Base-by-base conservation (phyloP, 208 protist species). In the Acanthamoeba castellanii region DNA sequence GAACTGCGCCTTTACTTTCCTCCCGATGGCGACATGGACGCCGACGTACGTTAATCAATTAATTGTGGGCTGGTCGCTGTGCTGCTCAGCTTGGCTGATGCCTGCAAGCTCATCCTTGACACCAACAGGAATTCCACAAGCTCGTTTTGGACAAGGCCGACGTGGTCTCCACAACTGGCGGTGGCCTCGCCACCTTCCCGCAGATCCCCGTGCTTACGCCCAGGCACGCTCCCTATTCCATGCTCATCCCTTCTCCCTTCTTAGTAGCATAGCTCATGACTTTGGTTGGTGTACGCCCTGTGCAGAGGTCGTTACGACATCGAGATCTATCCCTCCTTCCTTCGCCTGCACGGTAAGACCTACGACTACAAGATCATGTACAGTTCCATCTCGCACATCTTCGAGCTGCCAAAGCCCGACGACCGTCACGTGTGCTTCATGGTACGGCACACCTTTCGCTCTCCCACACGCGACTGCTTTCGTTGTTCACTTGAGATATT, bases 341-440 rank as follows among this genome's bases (percentile, higher is more conserved):
- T 97, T 5, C 94, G 95, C 61, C 78, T 97, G 57, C 95, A 97
- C 45, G 97, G 97, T 61, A 97, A 97, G 74, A 97, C 88, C 13
- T 96, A 96, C 55, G 96, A 96, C 47, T 97, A 97, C 59, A 97
- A 97, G 81, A 94, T 97, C 9, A 47, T 61, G 4, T 97, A 96
- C 64, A 66, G 89, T 27, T 94, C 50, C 50, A 96, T 97, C 34
- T 90, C 95, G 22, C 94, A 92, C 66, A 32, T 97, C 16, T 97
- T 97, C 57, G 64, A 96, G 70, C 52, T 97, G 8, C 59, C 52
- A n/a, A 91, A 76, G 55, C 94, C 93, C 50, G 96, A 97, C 61
- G 61, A 94, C 30, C 88, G 32, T 27, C 66, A 97, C 14, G 95
- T 93, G 50, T 96, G 94, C 78, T 95, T 97, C 59, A 88, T 97